Evolutionary conservation across 2,329 filamentous ascomycete genomes (phyloP).

Genomic region (Lomentospora prolificans): DNA sequence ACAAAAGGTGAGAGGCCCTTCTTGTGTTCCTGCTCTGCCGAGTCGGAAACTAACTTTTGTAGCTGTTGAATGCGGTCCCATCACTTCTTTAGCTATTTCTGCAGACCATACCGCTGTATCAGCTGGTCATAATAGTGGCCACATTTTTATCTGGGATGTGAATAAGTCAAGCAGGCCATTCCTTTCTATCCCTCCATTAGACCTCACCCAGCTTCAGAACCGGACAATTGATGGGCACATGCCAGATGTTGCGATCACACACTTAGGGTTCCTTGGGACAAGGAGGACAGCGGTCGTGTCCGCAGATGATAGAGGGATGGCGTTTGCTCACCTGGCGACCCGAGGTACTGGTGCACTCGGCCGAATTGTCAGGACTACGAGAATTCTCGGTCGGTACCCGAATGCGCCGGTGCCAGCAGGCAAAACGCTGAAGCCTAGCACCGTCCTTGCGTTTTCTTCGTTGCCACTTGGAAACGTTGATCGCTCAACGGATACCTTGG

Average conservation of each 20-base stretch:
- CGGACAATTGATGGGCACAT: conserved; percentile 75
- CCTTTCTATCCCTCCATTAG: conserved; percentile 71
- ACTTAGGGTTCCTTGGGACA: conserved; percentile 90
- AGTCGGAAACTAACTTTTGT: conserved; percentile 21
- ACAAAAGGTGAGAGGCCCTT: conserved; percentile 59
- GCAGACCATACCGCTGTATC: conserved; percentile 90
- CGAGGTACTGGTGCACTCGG: conserved; percentile 80
- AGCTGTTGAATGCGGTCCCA: conserved; percentile 83
- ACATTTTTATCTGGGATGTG: conserved; percentile 96
- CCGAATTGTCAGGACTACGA: conserved; percentile 76
- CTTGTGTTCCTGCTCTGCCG: not conserved
- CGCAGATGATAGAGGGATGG: conserved; percentile 91
- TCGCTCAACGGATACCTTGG: conserved; percentile 75
- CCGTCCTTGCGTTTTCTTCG: conserved; percentile 83
- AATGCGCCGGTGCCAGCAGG: conserved; percentile 51
- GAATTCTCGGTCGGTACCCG: conserved; percentile 87
- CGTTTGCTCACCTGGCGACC: conserved; percentile 92
- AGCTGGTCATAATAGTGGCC: conserved; percentile 78
- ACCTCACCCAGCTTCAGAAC: conserved; percentile 52
- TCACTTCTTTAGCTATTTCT: conserved; percentile 82
- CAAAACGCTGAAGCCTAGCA: conserved; percentile 78
- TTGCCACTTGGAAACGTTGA: conserved; percentile 92
- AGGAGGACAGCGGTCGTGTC: conserved; percentile 91
- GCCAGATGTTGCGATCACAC: conserved; percentile 65
- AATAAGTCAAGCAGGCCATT: conserved; percentile 75